Percentiles rank a stretch among this genome's conserved stretches.
Evolutionary conservation across 148 eudicot genomes (phyloP).

Genomic region (Camellia sinensis): DNA sequence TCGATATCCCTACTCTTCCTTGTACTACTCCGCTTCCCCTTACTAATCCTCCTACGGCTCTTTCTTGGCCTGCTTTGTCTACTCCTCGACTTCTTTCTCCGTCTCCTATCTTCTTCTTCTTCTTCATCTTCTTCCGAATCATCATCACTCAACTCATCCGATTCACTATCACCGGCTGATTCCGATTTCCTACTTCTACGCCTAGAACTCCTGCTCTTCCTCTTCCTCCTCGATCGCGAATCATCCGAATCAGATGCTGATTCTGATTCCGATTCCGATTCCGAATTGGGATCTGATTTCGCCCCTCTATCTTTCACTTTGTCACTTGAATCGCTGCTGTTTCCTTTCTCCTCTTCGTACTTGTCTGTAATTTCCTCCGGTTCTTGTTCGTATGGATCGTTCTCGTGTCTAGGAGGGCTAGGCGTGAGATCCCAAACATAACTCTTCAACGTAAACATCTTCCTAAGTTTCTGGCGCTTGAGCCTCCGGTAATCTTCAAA

Average conservation of each 20-base stretch:
- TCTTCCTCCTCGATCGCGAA: constrained; percentile 38
- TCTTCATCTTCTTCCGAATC: constrained; percentile 30
- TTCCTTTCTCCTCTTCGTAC: constrained; percentile 26
- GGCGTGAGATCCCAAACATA: constrained; percentile 74
- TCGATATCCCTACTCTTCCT: constrained; percentile 29
- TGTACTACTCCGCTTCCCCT: constrained; percentile 33
- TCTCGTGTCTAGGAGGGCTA: constrained; percentile 67
- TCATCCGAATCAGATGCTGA: constrained; percentile 32
- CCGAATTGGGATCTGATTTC: constrained; percentile 4
- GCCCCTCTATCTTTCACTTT: constrained; percentile 2
- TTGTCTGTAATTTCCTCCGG: constrained; percentile 23
- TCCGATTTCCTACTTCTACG: constrained; percentile 36
- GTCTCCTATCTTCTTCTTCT: constrained; percentile 34
- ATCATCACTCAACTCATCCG: constrained; percentile 41
- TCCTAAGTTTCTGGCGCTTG: constrained; percentile 78
- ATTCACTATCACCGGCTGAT: constrained; percentile 33
- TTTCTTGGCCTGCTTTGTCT: constrained; percentile 26
- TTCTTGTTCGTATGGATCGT: constrained; percentile 39
- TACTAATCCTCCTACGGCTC: constrained; percentile 34
- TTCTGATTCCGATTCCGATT: neutral
- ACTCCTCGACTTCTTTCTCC: constrained; percentile 35
- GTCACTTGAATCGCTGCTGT: constrained; percentile 8
- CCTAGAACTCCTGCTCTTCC: constrained; percentile 31
- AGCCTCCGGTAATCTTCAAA: constrained; percentile 70
- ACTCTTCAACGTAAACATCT: constrained; percentile 31